Evolutionary conservation across 2,329 filamentous ascomycete genomes (phyloP), one percentile per base, ranked within the genome.

Genomic region (Aotearoamyces nothofagi): DNA sequence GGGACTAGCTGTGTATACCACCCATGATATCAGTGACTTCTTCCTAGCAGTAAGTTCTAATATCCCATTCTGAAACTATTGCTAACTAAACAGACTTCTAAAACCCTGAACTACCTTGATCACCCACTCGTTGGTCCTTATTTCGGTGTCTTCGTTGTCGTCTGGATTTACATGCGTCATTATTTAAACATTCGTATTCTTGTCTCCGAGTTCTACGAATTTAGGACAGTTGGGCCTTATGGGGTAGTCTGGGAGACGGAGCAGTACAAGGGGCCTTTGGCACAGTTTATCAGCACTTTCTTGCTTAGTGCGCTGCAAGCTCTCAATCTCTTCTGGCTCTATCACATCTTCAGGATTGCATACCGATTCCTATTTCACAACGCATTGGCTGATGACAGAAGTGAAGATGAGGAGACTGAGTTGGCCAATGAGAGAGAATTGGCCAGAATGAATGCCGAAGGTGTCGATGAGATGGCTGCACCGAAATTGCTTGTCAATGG

Each of bases 11-110:
- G 83, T 96, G 17, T 96, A 93, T 55, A 83, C 90, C 37, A 93
- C 86, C 7, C 83, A 92, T 54, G 86, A 96, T 49, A 80, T 94
- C 37, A 84, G 77, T 35, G 86, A 94, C 53, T 93, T 94, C 58
- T 94, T 94, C 69, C 67, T 94, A 24, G 86, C 87, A 20, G 80
- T 86, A 69, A 56, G 76, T 4, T 11, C 11, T 6, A 11, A 16
- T 17, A 1, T 14, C 11, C 16, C n/a, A 17, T 19, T 13, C 29
- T 22, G 11, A 7, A 12, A 9, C 10, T 15, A 11, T 38, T 32
- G 29, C 32, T 36, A 31, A 35, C 14, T 33, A 30, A 27, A 20
- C 41, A 86, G 78, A 90, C 81, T 2, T 92, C 83, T 36, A 94
- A 94, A 59, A 70, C 76, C 4, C 69, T 94, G 43, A 92, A 93